Conservation (phyloP, 2,329 filamentous ascomycete species). For the Aureobasidium sp. region DNA sequence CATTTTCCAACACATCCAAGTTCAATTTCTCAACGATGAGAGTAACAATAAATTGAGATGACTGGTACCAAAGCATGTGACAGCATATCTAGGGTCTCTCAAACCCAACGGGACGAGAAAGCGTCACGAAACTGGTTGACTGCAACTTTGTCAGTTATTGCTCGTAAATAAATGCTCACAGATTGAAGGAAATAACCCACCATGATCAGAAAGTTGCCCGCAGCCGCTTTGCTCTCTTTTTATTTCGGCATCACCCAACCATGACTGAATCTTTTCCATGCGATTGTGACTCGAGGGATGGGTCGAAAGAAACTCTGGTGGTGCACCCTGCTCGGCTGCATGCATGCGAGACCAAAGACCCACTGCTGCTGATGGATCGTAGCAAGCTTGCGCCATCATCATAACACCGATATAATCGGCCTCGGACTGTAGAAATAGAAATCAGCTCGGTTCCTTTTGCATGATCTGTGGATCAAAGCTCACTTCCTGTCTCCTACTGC, state of each 20-base stretch:
- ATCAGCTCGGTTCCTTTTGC: neutral
- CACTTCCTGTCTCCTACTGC: slow-evolving; percentile 60
- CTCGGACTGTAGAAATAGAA: slow-evolving; percentile 43
- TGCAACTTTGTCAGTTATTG: too few species aligned
- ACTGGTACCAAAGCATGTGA: neutral
- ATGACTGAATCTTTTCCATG: slow-evolving; percentile 58
- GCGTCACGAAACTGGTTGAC: slow-evolving; percentile 6
- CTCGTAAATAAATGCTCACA: too few species aligned
- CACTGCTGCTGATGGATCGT: slow-evolving; percentile 60
- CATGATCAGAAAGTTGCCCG: slow-evolving; percentile 9
- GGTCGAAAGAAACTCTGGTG: slow-evolving; percentile 67
- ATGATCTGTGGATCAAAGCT: neutral
- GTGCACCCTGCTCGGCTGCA: slow-evolving; percentile 39
- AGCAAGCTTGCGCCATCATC: slow-evolving; percentile 78
- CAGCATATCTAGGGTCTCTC: too few species aligned
- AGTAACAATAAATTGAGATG: too few species aligned
- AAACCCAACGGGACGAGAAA: neutral
- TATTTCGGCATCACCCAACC: slow-evolving; percentile 39
- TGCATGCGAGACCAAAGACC: slow-evolving; percentile 58
- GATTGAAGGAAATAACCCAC: too few species aligned
- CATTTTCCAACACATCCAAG: too few species aligned
- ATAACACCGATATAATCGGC: slow-evolving; percentile 75
- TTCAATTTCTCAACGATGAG: too few species aligned
- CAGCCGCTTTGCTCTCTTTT: slow-evolving; percentile 27
- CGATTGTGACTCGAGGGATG: slow-evolving; percentile 65